Conservation (phyloP, 1,284 basidiomycete genomes). For the Heterobasidion parviporum region DNA sequence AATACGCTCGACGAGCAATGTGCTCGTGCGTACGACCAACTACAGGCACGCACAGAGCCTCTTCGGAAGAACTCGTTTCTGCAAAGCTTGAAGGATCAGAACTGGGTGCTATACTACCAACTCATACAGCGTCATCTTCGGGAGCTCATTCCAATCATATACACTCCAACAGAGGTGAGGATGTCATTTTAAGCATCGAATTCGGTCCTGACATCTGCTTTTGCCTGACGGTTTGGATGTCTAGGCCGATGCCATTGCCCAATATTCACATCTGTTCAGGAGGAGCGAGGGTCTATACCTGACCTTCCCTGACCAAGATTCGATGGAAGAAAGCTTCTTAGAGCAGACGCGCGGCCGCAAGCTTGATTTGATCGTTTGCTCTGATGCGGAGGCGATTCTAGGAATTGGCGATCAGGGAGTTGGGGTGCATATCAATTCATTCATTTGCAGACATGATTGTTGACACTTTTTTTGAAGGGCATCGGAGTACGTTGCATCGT, state of each 20-base stretch:
- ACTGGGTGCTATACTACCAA: constrained; percentile 69
- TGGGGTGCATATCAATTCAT: constrained; percentile 32
- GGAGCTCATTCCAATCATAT: constrained; percentile 72
- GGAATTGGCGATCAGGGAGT: constrained; percentile 76
- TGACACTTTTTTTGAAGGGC: constrained; percentile 22
- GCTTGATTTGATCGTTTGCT: constrained; percentile 71
- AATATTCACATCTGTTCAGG: constrained; percentile 77
- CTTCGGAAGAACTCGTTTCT: constrained; percentile 67
- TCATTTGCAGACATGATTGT: neutral
- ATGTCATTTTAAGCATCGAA: neutral
- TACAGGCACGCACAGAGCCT: constrained; percentile 34
- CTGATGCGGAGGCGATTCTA: constrained; percentile 78
- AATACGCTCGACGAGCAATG: constrained; percentile 75
- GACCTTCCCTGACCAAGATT: constrained; percentile 53
- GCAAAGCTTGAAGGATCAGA: constrained; percentile 66
- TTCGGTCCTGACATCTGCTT: neutral
- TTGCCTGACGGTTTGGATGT: neutral
- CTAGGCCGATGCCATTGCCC: constrained; percentile 49
- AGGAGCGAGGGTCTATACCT: constrained; percentile 66
- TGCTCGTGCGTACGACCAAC: constrained; percentile 62
- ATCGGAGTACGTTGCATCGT: constrained; percentile 32
- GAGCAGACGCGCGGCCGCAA: constrained; percentile 54
- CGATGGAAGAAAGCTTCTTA: constrained; percentile 71
- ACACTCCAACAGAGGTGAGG: constrained; percentile 59
- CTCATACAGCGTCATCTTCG: constrained; percentile 54